Evolutionary conservation across 306 rosid genomes (phyloP).

Genomic region (Glycine soja): DNA sequence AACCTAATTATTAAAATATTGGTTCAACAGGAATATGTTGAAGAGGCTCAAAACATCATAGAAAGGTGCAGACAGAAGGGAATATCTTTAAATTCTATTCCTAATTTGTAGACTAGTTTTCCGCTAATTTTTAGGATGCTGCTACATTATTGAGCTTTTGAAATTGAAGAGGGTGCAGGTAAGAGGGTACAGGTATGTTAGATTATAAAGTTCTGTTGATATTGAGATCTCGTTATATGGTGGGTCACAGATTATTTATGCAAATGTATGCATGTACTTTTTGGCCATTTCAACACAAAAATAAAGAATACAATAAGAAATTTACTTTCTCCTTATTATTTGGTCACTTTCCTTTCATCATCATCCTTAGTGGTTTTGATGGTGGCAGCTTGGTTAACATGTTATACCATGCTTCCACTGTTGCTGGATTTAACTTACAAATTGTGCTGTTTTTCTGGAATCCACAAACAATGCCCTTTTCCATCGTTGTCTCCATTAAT

Average conservation of each 20-base stretch:
- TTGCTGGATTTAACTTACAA: not conserved
- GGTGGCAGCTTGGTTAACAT: not conserved
- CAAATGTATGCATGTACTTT: not conserved
- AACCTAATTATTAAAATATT: slow-evolving; percentile 58
- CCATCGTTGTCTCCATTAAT: not conserved
- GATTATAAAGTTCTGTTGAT: slow-evolving; percentile 36
- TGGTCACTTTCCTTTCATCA: not conserved
- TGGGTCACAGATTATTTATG: slow-evolving; percentile 24
- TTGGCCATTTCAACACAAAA: not conserved
- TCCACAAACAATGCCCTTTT: not conserved
- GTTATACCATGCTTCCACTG: not conserved
- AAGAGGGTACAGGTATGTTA: slow-evolving; percentile 40
- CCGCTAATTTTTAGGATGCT: slow-evolving; percentile 27
- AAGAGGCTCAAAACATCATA: slow-evolving; percentile 61
- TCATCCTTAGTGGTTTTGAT: not conserved
- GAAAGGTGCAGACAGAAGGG: slow-evolving; percentile 59
- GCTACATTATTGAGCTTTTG: slow-evolving; percentile 31
- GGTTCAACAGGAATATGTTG: slow-evolving; percentile 48
- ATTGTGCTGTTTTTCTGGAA: not conserved
- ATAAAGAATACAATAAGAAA: not conserved
- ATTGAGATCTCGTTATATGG: slow-evolving; percentile 5
- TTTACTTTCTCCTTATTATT: not conserved
- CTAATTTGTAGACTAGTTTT: slow-evolving; percentile 36
- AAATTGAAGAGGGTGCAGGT: slow-evolving; percentile 38
- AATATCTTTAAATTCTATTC: slow-evolving; percentile 50